Evolutionary conservation across 176 grass and related monocot genomes (phyloP).

Genomic region (Microstegium vimineum): DNA sequence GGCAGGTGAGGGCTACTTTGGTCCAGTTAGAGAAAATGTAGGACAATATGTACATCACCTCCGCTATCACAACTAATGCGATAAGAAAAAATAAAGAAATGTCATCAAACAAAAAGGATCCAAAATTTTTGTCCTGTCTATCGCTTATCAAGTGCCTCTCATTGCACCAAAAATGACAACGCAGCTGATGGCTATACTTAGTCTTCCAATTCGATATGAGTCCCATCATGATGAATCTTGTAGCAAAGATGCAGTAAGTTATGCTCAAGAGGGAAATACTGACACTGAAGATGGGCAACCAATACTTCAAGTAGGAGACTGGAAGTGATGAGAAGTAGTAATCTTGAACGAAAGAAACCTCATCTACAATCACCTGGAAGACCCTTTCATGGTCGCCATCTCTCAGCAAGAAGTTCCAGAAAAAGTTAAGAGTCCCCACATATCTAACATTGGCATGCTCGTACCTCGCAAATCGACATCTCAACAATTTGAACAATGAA

Average conservation of each 20-base stretch:
- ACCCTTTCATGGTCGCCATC: neutral
- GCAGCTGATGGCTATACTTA: neutral
- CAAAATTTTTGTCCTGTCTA: neutral
- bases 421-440: neutral
- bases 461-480: neutral
- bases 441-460: neutral
- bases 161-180: neutral
- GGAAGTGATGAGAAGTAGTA: neutral
- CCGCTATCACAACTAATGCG: neutral
- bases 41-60: neutral
- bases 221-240: neutral
- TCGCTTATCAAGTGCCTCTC: neutral
- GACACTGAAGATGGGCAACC: neutral
- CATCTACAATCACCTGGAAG: neutral
- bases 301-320: neutral
- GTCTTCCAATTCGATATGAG: neutral
- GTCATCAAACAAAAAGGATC: neutral
- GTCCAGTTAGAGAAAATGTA: neutral
- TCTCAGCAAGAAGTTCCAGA: neutral
- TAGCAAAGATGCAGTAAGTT: neutral
- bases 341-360: slow-evolving; percentile 6
- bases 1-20: neutral
- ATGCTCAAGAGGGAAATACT: neutral
- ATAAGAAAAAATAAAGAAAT: neutral
- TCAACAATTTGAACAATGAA: neutral